Conservation (phyloP, 1,284 basidiomycete species). For the Stygiomarasmius scandens region DNA sequence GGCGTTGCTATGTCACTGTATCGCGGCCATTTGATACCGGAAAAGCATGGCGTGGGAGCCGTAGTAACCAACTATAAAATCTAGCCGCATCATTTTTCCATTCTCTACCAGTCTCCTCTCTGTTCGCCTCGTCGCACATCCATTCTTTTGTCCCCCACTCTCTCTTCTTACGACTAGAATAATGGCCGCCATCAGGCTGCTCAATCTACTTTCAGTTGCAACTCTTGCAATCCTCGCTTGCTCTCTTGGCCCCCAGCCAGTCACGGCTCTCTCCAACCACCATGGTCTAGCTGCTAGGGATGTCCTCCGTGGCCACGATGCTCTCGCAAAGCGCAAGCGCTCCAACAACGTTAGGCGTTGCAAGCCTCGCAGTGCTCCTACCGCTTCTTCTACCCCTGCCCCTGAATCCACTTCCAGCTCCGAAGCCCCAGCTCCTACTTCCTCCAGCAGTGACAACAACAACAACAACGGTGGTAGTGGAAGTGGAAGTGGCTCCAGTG, state of each 20-base stretch:
- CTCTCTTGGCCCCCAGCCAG: conserved; percentile 48
- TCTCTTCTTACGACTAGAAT: conserved; percentile 18
- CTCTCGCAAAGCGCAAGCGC: conserved; percentile 56
- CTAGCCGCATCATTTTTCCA: no score
- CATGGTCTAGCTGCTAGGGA: conserved; percentile 41
- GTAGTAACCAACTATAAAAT: no score
- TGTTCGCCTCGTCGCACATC: not conserved
- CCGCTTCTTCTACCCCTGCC: conserved; percentile 22
- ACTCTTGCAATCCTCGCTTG: conserved; percentile 59
- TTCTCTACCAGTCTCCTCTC: not conserved
- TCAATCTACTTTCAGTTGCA: conserved; percentile 60
- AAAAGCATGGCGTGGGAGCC: not conserved
- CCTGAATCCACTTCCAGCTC: not conserved
- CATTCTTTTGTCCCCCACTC: conserved; percentile 22
- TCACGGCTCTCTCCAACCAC: conserved; percentile 54
- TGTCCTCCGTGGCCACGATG: conserved; percentile 40
- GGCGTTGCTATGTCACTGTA: no score
- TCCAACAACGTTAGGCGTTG: conserved; percentile 47
- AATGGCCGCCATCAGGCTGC: conserved; percentile 57
- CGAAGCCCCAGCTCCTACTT: not conserved
- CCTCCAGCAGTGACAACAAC: conserved; percentile 4
- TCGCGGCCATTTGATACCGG: no score
- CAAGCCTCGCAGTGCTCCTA: conserved; percentile 49
- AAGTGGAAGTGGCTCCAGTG: not conserved
- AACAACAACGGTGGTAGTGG: conserved; percentile 5